A percentile compares a stretch with the other conserved stretches of the same genome.
These are phyloP conservation scores for Ajuga reptans DNA, from an alignment of 305 asterid species.

Conservation along the genomic window DNA sequence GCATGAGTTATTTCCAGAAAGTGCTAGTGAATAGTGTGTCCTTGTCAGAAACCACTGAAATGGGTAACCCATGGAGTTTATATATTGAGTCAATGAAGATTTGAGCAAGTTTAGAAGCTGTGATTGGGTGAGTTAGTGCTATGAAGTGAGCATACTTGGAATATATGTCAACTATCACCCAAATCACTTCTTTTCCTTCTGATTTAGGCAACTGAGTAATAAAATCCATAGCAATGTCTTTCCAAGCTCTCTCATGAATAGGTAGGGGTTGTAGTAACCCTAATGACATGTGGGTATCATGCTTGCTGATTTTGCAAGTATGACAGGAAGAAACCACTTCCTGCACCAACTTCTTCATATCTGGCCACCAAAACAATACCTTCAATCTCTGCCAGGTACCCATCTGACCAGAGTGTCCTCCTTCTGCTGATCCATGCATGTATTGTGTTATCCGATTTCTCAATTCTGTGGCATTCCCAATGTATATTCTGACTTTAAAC, in stretches of 20 bases:
- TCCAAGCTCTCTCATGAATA: not conserved
- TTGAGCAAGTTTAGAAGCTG: too few species aligned
- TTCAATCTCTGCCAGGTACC: not conserved
- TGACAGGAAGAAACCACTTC: not conserved
- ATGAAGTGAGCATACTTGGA: not conserved
- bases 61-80: too few species aligned
- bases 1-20: too few species aligned
- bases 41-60: too few species aligned
- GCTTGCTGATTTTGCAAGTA: not conserved
- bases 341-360: not conserved
- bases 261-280: not conserved
- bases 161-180: not conserved
- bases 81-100: too few species aligned
- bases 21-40: too few species aligned
- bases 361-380: not conserved
- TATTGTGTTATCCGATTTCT: not conserved
- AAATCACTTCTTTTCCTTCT: not conserved
- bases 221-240: not conserved
- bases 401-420: not conserved
- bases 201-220: not conserved
- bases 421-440: not conserved
- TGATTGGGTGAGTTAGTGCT: too few species aligned
- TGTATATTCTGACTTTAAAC: not conserved
- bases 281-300: not conserved
- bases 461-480: not conserved